Evolutionary conservation across 108 stramenopile genomes (phyloP).

Genomic region (Nitzschia sp.): DNA sequence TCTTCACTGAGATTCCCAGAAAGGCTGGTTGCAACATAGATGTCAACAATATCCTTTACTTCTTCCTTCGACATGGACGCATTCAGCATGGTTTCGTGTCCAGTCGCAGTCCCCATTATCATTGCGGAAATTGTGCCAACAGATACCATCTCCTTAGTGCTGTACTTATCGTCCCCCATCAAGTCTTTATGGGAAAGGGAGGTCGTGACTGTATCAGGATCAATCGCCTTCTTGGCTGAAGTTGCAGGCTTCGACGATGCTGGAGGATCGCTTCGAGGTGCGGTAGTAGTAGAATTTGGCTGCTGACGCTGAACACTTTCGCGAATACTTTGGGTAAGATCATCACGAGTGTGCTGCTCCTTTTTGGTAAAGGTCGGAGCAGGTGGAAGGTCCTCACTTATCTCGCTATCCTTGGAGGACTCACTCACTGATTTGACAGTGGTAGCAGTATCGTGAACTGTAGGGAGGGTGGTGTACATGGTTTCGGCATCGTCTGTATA

Average conservation of each 20-base stretch:
- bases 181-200: slow-evolving; percentile 14
- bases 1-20: slow-evolving; percentile 10
- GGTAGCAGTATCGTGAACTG: neutral
- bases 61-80: slow-evolving; percentile 16
- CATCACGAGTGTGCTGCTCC: neutral
- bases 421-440: neutral
- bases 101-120: slow-evolving; percentile 22
- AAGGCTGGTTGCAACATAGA: slow-evolving; percentile 21
- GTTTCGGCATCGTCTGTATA: slow-evolving; percentile 8
- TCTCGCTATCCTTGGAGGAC: neutral
- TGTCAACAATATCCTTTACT: slow-evolving; percentile 28
- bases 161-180: neutral
- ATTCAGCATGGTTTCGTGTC: slow-evolving; percentile 4
- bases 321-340: slow-evolving; percentile 6
- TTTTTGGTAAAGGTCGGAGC: neutral
- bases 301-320: neutral
- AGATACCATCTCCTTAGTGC: neutral
- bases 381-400: neutral
- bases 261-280: slow-evolving; percentile 14
- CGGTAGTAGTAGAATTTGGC: neutral
- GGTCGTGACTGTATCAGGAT: neutral
- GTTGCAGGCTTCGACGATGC: neutral
- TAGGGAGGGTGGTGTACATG: slow-evolving; percentile 1
- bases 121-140: slow-evolving; percentile 7
- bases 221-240: neutral